Conservation (phyloP, 2,329 filamentous ascomycete genomes). For the Zelopaecilomyces penicillatus region DNA sequence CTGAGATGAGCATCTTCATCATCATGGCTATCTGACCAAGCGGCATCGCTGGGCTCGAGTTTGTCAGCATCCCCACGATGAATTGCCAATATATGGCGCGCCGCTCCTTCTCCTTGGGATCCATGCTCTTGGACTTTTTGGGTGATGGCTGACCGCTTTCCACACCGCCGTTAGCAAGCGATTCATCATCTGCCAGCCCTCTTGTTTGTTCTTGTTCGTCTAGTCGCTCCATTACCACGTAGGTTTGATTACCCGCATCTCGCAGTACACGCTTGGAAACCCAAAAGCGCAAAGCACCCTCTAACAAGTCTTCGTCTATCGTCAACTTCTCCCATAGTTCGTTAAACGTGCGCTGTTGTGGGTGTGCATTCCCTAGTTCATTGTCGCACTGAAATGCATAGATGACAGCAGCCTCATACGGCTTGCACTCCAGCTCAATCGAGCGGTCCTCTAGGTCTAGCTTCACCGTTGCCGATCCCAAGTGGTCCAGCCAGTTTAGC, state of each 20-base stretch:
- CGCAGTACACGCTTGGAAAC: constrained; percentile 57
- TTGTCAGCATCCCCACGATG: constrained; percentile 90
- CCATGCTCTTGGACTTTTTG: constrained; percentile 46
- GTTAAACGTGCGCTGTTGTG: constrained; percentile 38
- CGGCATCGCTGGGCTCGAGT: constrained; percentile 73
- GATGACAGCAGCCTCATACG: constrained; percentile 83
- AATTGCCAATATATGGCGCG: constrained; percentile 77
- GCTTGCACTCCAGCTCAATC: constrained; percentile 62
- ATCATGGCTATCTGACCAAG: constrained; percentile 80
- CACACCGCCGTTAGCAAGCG: constrained; percentile 13
- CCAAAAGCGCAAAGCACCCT: constrained; percentile 64
- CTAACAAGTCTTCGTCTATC: constrained; percentile 67
- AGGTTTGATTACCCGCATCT: constrained; percentile 45
- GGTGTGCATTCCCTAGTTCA: constrained; percentile 22
- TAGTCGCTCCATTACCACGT: constrained; percentile 59
- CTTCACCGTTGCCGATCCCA: constrained; percentile 73
- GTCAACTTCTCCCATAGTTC: constrained; percentile 50
- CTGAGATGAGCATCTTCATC: constrained; percentile 84
- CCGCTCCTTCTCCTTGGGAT: constrained; percentile 55
- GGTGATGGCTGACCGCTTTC: constrained; percentile 30
- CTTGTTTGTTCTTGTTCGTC: constrained; percentile 26
- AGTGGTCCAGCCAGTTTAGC: constrained; percentile 76
- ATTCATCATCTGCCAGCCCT: constrained; percentile 24
- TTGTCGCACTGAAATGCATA: constrained; percentile 61
- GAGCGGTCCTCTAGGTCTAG: constrained; percentile 76